A percentile compares a stretch with the other conserved stretches of the same genome.
phyloP scores from a whole-genome alignment of 2,329 filamentous ascomycete genomes.

The Trichocomaceae sp. region DNA sequence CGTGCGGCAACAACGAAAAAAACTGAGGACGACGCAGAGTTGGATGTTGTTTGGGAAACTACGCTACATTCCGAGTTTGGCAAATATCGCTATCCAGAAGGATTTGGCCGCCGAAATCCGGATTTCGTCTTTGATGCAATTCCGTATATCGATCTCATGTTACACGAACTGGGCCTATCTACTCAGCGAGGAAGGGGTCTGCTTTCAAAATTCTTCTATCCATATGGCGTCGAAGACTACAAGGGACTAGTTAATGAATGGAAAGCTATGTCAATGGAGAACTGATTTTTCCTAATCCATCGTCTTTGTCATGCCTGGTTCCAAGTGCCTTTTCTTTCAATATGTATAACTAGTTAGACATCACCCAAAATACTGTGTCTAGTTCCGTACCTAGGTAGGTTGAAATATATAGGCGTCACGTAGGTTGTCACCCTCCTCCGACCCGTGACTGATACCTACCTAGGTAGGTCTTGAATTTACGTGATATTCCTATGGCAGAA shows the following conservation, averaged over 20 bases:
- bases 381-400: too few relatives aligned
- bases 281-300: too few relatives aligned
- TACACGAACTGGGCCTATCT: constrained; percentile 58
- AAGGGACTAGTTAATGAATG: constrained; percentile 37
- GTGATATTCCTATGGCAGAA: too few relatives aligned
- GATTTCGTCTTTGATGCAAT: constrained; percentile 72
- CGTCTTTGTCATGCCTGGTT: too few relatives aligned
- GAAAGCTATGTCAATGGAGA: constrained; percentile 9
- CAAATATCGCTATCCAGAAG: constrained; percentile 60
- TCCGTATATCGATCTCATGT: constrained; percentile 64
- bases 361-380: too few relatives aligned
- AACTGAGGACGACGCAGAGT: constrained; percentile 21
- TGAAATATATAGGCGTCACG: too few relatives aligned
- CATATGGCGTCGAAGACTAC: constrained; percentile 38
- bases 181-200: constrained; percentile 30
- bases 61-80: constrained; percentile 63
- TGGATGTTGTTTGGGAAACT: constrained; percentile 47
- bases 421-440: too few relatives aligned
- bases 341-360: too few relatives aligned
- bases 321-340: too few relatives aligned
- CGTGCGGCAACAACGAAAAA: constrained; percentile 1
- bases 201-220: constrained; percentile 29
- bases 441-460: too few relatives aligned
- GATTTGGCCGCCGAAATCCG: constrained; percentile 43
- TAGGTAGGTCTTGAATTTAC: too few relatives aligned